Evolutionary conservation across 305 asterid genomes (phyloP).

Genomic region (Fraxinus albicans): DNA sequence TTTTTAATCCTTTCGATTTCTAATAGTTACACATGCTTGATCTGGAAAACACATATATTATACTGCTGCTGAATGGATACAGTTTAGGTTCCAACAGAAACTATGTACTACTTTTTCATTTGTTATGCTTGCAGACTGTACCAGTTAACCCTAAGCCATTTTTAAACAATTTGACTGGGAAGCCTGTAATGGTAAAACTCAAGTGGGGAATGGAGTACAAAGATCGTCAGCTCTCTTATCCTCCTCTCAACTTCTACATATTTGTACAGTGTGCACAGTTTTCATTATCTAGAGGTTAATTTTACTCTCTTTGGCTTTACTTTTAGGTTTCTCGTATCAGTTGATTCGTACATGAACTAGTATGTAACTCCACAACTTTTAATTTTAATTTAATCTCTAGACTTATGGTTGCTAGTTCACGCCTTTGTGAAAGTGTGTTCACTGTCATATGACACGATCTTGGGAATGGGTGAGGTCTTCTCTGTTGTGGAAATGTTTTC

Average conservation of each 20-base stretch:
- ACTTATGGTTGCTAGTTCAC: too few species aligned
- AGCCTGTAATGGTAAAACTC: slow-evolving; percentile 68
- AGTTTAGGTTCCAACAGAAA: not conserved
- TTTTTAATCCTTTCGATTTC: not conserved
- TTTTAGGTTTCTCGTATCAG: slow-evolving; percentile 64
- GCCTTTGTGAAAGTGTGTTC: too few species aligned
- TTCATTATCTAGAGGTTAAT: not conserved
- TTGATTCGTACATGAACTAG: slow-evolving; percentile 73
- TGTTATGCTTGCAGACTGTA: slow-evolving; percentile 45
- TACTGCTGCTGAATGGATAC: not conserved
- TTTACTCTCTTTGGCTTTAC: not conserved
- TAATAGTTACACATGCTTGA: not conserved
- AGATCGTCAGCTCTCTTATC: slow-evolving; percentile 30
- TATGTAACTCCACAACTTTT: slow-evolving; percentile 37
- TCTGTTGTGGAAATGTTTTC: too few species aligned
- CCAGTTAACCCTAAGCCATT: slow-evolving; percentile 80
- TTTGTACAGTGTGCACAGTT: not conserved
- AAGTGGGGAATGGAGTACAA: slow-evolving; percentile 84
- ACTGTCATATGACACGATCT: too few species aligned
- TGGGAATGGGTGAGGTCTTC: too few species aligned
- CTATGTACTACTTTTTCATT: not conserved
- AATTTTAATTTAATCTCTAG: too few species aligned
- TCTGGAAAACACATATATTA: not conserved
- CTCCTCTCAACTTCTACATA: not conserved
- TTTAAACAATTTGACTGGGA: slow-evolving; percentile 75